Base-by-base conservation (phyloP, 768 basidiomycete genomes). In the Lyophyllum shimeji region DNA sequence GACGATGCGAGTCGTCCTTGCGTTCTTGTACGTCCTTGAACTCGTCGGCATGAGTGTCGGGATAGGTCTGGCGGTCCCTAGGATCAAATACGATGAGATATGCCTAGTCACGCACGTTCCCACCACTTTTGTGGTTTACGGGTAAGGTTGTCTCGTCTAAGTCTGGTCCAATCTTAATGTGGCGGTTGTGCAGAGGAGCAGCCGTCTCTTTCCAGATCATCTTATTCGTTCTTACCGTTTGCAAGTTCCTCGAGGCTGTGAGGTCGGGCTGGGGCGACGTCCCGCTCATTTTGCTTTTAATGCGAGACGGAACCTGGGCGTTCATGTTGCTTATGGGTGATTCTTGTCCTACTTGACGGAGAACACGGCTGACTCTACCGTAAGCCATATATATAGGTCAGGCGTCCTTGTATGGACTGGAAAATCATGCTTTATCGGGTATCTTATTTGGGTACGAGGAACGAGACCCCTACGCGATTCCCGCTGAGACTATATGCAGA, bases 231-330 rank as follows among this genome's bases (percentile, higher is more conserved):
- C 65, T 79, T 39, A 75, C 76, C 1, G 12, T 68, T 1, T 66
- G 64, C 40, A 78, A 77, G 56, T 76, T 75, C 57, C 47, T 71
- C 1, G 24, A 60, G 18, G 68, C 72, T 2, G 52, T 69, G 7
- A 72, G 72, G 40, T 63, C 63, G 0, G 76, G 75, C 9, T 75
- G 74, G 75, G 76, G 74, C 24, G 70, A 76, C 46, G 70, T 73
- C 1, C 78, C 76, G 0, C 61, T 81, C 7, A 58, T 78, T 12
- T 56, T 68, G 5, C 58, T 80, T 44, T 65, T 81, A 13, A 67
- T 77, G 61, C 72, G 74, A n/a, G 80, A 82, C 62, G 74, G 80
- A 7, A 72, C 74, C 2, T 74, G 75, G 68, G 74, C 76, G 1
- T 80, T 76, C 62, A 43, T 75, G 29, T 45, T 74, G 2, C 57